Conservation (phyloP, 2,329 filamentous ascomycete species). For the Thielaviopsis euricoi region DNA sequence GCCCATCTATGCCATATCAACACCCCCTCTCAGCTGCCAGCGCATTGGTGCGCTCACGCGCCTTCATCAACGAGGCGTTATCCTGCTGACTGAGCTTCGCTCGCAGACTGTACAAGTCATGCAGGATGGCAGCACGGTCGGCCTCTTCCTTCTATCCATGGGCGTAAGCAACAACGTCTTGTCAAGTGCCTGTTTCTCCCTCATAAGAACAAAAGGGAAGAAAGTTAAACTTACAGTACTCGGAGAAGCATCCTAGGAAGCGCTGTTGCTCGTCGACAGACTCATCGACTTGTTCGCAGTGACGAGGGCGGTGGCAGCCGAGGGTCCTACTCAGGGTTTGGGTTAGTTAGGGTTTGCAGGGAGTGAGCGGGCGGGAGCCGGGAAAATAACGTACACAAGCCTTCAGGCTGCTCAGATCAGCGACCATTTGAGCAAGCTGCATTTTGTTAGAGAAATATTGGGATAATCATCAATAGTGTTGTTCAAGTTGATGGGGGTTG, state of each 20-base stretch:
- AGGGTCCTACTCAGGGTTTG: slow-evolving; percentile 46
- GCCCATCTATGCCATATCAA: neutral
- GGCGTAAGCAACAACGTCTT: no score
- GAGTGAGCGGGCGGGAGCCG: no score
- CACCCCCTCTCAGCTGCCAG: slow-evolving; percentile 21
- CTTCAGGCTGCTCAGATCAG: slow-evolving; percentile 69
- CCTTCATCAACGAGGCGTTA: slow-evolving; percentile 39
- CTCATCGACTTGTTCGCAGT: slow-evolving; percentile 19
- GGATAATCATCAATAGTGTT: no score
- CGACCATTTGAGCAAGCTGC: slow-evolving; percentile 71
- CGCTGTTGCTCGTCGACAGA: slow-evolving; percentile 5
- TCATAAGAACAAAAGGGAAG: slow-evolving; percentile 28
- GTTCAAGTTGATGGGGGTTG: no score
- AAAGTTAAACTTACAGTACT: slow-evolving; percentile 2
- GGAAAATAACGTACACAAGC: slow-evolving; percentile 46
- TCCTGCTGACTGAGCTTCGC: slow-evolving; percentile 47
- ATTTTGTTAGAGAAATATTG: no score
- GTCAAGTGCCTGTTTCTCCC: slow-evolving; percentile 16
- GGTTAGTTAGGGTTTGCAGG: slow-evolving; percentile 15
- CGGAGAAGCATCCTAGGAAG: neutral
- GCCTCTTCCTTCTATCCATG: slow-evolving; percentile 36
- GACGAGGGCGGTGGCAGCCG: slow-evolving; percentile 57
- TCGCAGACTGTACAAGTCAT: slow-evolving; percentile 46
- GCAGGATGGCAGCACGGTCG: slow-evolving; percentile 40
- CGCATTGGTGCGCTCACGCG: slow-evolving; percentile 44